Percentiles rank a stretch among this genome's conserved stretches.
phyloP scores from a whole-genome alignment of 108 stramenopile species.

The Nannochloropsis gaditana region DNA sequence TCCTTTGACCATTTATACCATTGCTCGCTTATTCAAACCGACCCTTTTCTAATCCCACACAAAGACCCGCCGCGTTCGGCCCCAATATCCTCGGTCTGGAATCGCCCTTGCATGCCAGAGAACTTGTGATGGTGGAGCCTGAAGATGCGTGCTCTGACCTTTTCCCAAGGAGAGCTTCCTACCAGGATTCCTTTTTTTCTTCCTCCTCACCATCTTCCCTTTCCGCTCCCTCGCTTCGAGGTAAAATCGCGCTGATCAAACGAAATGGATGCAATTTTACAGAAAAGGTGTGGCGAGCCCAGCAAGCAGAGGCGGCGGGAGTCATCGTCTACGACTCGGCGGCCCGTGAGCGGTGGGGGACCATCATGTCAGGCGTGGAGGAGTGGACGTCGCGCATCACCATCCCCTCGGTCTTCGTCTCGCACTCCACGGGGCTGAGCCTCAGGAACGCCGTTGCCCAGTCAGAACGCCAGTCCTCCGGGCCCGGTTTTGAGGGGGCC shows the following conservation, averaged over 20 bases:
- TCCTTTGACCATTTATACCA: background rate
- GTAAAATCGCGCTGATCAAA: constrained; percentile 40
- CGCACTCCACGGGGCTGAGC: constrained; percentile 23
- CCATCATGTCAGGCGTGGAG: constrained; percentile 29
- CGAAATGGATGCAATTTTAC: constrained; percentile 41
- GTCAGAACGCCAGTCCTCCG: background rate
- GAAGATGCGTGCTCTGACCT: constrained; percentile 26
- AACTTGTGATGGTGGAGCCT: constrained; percentile 21
- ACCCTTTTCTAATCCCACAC: background rate
- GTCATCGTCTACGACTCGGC: constrained; percentile 35
- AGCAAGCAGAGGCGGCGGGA: constrained; percentile 35
- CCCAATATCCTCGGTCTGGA: constrained; percentile 24
- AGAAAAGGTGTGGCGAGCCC: constrained; percentile 29
- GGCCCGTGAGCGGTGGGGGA: constrained; percentile 15
- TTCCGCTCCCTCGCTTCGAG: background rate
- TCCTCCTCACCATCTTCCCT: background rate
- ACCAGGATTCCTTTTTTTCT: background rate
- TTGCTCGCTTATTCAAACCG: background rate
- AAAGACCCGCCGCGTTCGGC: constrained; percentile 37
- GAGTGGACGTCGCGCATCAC: constrained; percentile 26
- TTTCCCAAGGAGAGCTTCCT: background rate
- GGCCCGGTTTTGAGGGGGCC: background rate
- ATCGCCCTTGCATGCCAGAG: constrained; percentile 26
- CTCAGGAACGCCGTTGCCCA: constrained; percentile 28
- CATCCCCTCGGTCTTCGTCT: constrained; percentile 39